Evolutionary conservation across 768 basidiomycete species (phyloP), one percentile per base, ranked within the genome.

Genomic region (Collybia sordida): DNA sequence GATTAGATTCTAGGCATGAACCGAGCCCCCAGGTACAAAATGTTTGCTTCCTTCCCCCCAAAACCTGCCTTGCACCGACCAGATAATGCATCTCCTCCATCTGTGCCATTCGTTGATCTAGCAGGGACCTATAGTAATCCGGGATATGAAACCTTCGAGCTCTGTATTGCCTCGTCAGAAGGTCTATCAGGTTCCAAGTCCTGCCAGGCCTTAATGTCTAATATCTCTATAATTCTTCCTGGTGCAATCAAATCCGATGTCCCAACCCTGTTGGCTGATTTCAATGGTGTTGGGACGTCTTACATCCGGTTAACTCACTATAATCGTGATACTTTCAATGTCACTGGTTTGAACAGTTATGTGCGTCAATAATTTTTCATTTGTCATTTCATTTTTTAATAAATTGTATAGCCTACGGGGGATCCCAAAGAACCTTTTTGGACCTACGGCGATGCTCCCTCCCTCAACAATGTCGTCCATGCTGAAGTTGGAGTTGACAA

Each of bases 291-390:
- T 8, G 56, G 49, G 42, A n/a, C 44, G 1, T 43, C 58, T 4
- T 60, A 67, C 37, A 24, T 63, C 15, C 44, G 50, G 9, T 27
- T 65, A 3, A 44, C 54, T 3, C 67, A 68, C 37, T 64, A 61
- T 34, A 50, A 59, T 28, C 56, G 52, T 6, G 60, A 62, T 24
- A 7, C 52, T 12, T 68, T 64, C 53, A 63, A 61, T 35, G 19
- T 62, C 15, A 41, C 49, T 14, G 18, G 9, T 2, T 25, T 64
- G 0, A 42, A 23, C 8, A 66, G 63, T 38, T 38, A 54, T 12
- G 63, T 66, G 23, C 42, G 54, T 50, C n/a, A 7, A 11, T n/a
- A 4, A 27, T 25, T 23, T 11, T 21, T 1, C 18, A 7, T 6
- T 14, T 31, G 12, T 4, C n/a, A 19, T 31, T 23, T 42, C 22